Evolutionary conservation across 305 asterid genomes (phyloP).

Genomic region (Solanum hybrid): DNA sequence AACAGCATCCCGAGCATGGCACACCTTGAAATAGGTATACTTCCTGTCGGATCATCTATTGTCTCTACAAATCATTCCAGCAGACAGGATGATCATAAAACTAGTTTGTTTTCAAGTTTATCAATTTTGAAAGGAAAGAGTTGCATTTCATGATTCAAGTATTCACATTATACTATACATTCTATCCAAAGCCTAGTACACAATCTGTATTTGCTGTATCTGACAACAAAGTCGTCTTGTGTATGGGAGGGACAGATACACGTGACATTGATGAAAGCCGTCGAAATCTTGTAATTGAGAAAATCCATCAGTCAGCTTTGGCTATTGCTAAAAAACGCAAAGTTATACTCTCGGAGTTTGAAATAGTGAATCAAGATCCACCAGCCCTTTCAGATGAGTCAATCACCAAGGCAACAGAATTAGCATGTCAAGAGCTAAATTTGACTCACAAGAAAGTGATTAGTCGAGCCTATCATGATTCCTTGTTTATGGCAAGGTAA

Average conservation of each 20-base stretch:
- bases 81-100: not conserved
- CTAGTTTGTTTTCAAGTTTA: not conserved
- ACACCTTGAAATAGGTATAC: conserved; percentile 78
- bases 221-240: not conserved
- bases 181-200: not conserved
- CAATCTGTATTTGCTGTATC: not conserved
- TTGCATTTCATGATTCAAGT: not conserved
- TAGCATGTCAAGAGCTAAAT: conserved; percentile 60
- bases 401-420: conserved; percentile 60
- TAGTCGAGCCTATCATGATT: conserved; percentile 95
- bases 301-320: conserved; percentile 53
- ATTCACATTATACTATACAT: not conserved
- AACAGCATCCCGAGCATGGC: conserved; percentile 97
- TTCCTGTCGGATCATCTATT: not conserved
- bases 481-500: conserved; percentile 94
- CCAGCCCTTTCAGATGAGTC: conserved; percentile 68
- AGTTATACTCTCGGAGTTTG: conserved; percentile 61
- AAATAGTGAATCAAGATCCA: conserved; percentile 88
- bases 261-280: conserved; percentile 83
- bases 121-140: not conserved
- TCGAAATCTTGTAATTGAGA: conserved; percentile 59
- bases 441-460: conserved; percentile 79
- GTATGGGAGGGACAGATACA: conserved; percentile 40
- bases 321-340: conserved; percentile 46
- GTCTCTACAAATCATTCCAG: not conserved